Base-by-base conservation (phyloP, 2,329 filamentous ascomycete species). In the Elsinoe ampelina region DNA sequence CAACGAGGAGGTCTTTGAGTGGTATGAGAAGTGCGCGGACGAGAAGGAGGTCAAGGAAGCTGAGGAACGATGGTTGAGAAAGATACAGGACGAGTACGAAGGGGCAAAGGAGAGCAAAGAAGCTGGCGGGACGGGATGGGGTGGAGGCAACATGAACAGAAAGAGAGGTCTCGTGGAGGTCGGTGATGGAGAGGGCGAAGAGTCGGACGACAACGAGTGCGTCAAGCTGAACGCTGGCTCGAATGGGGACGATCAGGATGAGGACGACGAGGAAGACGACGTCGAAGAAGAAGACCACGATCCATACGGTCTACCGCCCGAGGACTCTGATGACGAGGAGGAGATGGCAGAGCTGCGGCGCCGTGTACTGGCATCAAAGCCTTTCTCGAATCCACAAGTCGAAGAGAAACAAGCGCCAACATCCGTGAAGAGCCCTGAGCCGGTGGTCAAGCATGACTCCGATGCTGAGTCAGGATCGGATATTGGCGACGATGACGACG, bases 261-360 rank as follows among this genome's bases (percentile, higher is more conserved):
- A 77, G 0, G 74, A 77, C 0, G 68, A 73, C n/a, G 72, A 72
- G 0, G 71, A 73, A 0, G 75, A 62, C 0, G 60, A 71, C 15
- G 67, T 68, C 2, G 71, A 74, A 19, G 74, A 76, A 13, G 71
- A 76, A 22, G 72, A 79, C 19, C 71, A 77, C 62, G 87, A 93
- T 63, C 84, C 84, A 0, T 91, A 85, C 64, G 85, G 82, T 55
- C 80, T 95, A 45, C 89, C 89, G 8, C 86, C 90, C 57, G 70
- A 71, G 3, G 85, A 89, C 63, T 83, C 81, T 32, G 88, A 87
- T 57, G 86, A 95, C 58, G 89, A 95, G 64, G 87, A 87, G 54
- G 85, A 90, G 67, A 97, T 97, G 91, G 91, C 89, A 35, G 91
- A 95, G 66, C 85, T 98, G 54, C 82, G 93, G 50, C 83, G 86